phyloP scores from a whole-genome alignment of 257 asterid genomes.

The Osmanthus fragrans region DNA sequence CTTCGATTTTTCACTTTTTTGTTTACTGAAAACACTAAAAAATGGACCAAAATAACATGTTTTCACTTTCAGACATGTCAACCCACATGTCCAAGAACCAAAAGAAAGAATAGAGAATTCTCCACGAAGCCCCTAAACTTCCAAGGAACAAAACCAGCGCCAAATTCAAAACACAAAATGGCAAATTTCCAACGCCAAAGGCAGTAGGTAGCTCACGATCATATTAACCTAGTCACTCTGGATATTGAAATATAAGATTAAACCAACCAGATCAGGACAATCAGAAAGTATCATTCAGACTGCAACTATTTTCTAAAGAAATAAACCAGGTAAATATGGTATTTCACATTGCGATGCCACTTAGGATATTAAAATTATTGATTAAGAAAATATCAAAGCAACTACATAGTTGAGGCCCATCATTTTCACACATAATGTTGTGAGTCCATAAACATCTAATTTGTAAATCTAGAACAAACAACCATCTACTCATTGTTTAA shows the following conservation, averaged over 20 bases:
- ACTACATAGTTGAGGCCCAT: not conserved
- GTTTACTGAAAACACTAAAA: not conserved
- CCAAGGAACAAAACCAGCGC: not conserved
- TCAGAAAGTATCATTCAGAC: not conserved
- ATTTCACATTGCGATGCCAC: not conserved
- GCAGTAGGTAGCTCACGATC: not conserved
- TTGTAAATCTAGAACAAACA: not conserved
- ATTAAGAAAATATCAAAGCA: not conserved
- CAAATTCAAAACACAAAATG: not conserved
- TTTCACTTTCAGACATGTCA: not conserved
- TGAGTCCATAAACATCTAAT: not conserved
- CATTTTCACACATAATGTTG: not conserved
- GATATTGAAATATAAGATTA: not conserved
- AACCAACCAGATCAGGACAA: not conserved
- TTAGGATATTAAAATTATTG: not conserved
- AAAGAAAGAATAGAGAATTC: not conserved
- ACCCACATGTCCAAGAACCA: not conserved
- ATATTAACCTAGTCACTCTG: not conserved
- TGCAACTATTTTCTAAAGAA: not conserved
- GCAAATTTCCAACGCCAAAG: not conserved
- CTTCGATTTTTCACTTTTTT: not conserved
- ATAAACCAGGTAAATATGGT: not conserved
- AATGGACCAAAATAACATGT: not conserved
- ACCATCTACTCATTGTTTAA: not conserved
- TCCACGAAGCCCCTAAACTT: not conserved